Conservation (phyloP, 768 basidiomycete species). For the Pholiota molesta region DNA sequence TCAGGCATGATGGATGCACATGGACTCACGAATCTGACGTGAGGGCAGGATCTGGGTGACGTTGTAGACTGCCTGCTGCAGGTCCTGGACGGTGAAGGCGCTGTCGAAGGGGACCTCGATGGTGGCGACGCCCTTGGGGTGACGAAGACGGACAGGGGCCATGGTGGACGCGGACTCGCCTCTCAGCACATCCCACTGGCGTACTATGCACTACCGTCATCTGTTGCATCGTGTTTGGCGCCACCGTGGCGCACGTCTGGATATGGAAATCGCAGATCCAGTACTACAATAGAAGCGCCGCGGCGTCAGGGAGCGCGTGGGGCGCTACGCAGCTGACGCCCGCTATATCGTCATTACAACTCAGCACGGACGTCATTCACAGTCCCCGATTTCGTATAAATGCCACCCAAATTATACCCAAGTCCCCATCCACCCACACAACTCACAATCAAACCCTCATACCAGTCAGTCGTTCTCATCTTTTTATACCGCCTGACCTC, state of each 20-base stretch:
- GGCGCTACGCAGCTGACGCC: neutral
- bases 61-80: slow-evolving; percentile 72
- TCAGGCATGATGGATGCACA: neutral
- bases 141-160: slow-evolving; percentile 78
- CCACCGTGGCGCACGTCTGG: neutral
- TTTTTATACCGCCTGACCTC: neutral
- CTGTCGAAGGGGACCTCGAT: slow-evolving; percentile 66
- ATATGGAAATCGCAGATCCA: neutral
- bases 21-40: slow-evolving; percentile 73
- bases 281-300: neutral
- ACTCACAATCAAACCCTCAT: slow-evolving; percentile 8
- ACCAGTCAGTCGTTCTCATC: slow-evolving; percentile 15
- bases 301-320: neutral
- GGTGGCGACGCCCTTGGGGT: slow-evolving; percentile 83
- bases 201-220: slow-evolving; percentile 26
- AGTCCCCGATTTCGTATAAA: slow-evolving; percentile 14
- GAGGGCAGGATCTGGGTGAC: slow-evolving; percentile 72
- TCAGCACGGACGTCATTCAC: slow-evolving; percentile 2
- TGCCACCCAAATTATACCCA: neutral
- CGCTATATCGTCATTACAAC: slow-evolving; percentile 12
- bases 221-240: slow-evolving; percentile 21
- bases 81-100: slow-evolving; percentile 67
- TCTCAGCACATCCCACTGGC: neutral
- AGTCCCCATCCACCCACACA: neutral
- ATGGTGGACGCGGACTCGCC: slow-evolving; percentile 36